Evolutionary conservation across 176 grass and related monocot species (phyloP).

Genomic region (Chrysopogon serrulatus): DNA sequence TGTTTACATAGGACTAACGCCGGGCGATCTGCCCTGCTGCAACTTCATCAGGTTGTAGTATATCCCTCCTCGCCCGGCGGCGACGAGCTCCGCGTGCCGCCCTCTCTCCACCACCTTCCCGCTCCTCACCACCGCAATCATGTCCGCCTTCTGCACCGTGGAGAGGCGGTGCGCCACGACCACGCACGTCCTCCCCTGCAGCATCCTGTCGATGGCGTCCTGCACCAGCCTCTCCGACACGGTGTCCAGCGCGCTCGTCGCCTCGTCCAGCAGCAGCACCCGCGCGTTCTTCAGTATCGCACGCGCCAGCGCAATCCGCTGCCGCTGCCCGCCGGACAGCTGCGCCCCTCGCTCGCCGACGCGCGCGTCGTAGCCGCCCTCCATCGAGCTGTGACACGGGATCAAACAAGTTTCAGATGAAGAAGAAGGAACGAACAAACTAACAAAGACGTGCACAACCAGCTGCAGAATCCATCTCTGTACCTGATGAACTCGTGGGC

Average conservation of each 20-base stretch:
- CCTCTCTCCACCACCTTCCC: constrained; percentile 51
- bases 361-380: constrained; percentile 46
- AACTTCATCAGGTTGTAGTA: constrained; percentile 57
- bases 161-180: constrained; percentile 57
- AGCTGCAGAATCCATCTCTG: not conserved
- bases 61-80: constrained; percentile 24
- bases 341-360: constrained; percentile 50
- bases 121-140: constrained; percentile 41
- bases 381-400: constrained; percentile 20
- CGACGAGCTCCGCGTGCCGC: constrained; percentile 39
- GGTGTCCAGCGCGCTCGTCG: constrained; percentile 82
- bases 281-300: constrained; percentile 48
- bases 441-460: not conserved
- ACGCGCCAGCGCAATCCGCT: constrained; percentile 51
- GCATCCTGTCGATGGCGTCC: constrained; percentile 47
- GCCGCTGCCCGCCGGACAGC: constrained; percentile 59
- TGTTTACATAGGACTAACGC: not conserved
- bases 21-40: constrained; percentile 20
- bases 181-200: constrained; percentile 47
- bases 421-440: not conserved
- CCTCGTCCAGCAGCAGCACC: constrained; percentile 84
- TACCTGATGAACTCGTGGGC: constrained; percentile 51
- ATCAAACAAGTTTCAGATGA: not conserved
- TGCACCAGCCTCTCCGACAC: constrained; percentile 50
- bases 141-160: constrained; percentile 38